Evolutionary conservation across 805 yeast genomes (phyloP), one percentile per base, ranked within the genome.

Genomic region (Phaffomyces thermotolerans): DNA sequence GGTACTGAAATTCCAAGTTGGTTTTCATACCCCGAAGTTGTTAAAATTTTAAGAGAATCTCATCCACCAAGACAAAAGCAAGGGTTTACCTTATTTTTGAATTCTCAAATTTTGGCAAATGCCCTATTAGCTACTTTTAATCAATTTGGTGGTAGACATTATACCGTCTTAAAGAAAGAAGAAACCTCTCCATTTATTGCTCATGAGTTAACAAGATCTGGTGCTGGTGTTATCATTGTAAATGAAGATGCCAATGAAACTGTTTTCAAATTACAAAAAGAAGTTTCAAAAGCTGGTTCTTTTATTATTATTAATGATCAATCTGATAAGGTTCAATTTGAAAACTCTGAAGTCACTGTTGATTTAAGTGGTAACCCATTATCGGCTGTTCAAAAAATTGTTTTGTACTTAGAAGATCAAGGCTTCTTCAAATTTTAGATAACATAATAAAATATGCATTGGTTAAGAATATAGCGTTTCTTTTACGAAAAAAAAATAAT

Each of bases 1-100:
- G 97, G 97, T 46, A 74, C 83, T 36, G 82, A 82, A 49, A 91
- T 90, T 54, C 98, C 98, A 50, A 93, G 79, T 62, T 90, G 98
- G 98, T 90, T 91, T 68, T 87, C 96, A 6, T 90, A 90, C 68
- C 96, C 96, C 4, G 97, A 90, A 66, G 96, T 91, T 42, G 98
- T 91, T 47, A 76, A 77, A 63, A 89, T 91, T 47, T 75, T 90
- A 57, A 82, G 98, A 63, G 91, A 87, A 57, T 78, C 90, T 37
- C 90, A 90, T 64, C 97, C 97, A 44, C 96, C 98, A 51, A 80
- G 97, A 67, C 78, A 73, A 46, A 64, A 73, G 46, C 98, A 91
- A 69, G 98, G 98, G 31, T 91, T 90, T 65, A 85, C 87, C 8
- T 68, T 89, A 42, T 73, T 81, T 48, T 68, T 88, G 42, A 72